Percentiles rank a stretch among this genome's conserved stretches.
Conservation (phyloP, 2,329 filamentous ascomycete species). For the Tolypocladium album region DNA sequence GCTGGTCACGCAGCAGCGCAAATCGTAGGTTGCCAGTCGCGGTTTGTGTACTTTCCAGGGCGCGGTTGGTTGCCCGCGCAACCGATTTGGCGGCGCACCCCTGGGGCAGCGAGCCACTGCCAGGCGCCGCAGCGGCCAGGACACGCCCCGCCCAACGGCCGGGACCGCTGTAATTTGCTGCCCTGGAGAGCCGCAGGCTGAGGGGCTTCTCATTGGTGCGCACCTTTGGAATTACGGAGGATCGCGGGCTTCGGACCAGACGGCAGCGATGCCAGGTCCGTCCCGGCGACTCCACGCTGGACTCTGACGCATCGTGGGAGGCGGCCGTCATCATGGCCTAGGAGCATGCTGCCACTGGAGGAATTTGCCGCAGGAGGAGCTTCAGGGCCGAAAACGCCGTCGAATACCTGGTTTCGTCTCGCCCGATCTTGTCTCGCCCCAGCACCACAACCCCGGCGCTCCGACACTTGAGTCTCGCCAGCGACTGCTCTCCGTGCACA, state of each 20-base stretch:
- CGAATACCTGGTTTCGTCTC: not conserved
- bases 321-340: not conserved
- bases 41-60: not conserved
- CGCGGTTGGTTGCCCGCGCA: not conserved
- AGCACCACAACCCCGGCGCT: not conserved
- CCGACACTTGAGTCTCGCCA: not conserved
- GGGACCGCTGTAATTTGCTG: not conserved
- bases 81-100: not conserved
- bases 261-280: not conserved
- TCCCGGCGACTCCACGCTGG: not conserved
- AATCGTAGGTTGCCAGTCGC: not conserved
- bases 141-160: not conserved
- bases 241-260: not conserved
- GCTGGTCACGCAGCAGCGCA: not conserved
- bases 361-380: not conserved
- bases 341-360: not conserved
- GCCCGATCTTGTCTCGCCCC: not conserved
- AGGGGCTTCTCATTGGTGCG: not conserved
- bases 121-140: not conserved
- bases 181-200: not conserved
- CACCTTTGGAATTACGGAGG: not conserved
- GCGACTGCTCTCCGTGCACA: not conserved
- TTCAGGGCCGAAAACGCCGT: not conserved
- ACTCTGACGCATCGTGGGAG: not conserved
- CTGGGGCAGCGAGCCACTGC: not conserved